Evolutionary conservation across 2,329 filamentous ascomycete species (phyloP).

Genomic region (Amylocarpus encephaloides): DNA sequence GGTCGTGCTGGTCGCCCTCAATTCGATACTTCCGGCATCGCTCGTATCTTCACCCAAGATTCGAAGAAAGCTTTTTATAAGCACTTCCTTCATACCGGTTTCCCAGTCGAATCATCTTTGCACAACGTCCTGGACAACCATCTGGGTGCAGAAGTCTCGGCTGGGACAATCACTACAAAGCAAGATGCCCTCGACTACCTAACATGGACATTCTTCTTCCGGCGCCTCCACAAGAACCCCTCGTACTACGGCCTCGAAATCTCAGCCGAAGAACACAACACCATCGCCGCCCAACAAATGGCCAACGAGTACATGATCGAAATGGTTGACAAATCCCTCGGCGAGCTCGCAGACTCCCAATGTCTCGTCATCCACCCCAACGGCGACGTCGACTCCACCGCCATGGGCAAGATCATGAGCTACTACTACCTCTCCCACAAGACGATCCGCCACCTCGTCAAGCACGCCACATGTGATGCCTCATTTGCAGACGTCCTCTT

Average conservation of each 20-base stretch:
- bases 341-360: constrained; percentile 73
- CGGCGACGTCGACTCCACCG: constrained; percentile 82
- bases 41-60: constrained; percentile 94
- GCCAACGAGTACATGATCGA: constrained; percentile 94
- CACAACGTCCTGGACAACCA: constrained; percentile 98
- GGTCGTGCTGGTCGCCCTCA: constrained; percentile 92
- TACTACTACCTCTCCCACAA: constrained; percentile 98
- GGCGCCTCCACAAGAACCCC: constrained; percentile 93
- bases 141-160: constrained; percentile 87
- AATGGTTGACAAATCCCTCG: constrained; percentile 80
- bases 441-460: constrained; percentile 80
- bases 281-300: constrained; percentile 72
- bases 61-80: constrained; percentile 99
- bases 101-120: constrained; percentile 92
- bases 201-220: constrained; percentile 99
- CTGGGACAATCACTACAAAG: constrained; percentile 86
- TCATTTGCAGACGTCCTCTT: constrained; percentile 76
- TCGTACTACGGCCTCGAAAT: constrained; percentile 97
- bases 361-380: constrained; percentile 80
- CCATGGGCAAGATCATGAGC: constrained; percentile 96
- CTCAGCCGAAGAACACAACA: constrained; percentile 85
- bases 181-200: constrained; percentile 96
- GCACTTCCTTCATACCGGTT: constrained; percentile 96
- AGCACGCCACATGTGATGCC: constrained; percentile 67
- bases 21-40: constrained; percentile 93